phyloP scores from a whole-genome alignment of 1,284 basidiomycete species.

The Pseudozyma sp. region DNA sequence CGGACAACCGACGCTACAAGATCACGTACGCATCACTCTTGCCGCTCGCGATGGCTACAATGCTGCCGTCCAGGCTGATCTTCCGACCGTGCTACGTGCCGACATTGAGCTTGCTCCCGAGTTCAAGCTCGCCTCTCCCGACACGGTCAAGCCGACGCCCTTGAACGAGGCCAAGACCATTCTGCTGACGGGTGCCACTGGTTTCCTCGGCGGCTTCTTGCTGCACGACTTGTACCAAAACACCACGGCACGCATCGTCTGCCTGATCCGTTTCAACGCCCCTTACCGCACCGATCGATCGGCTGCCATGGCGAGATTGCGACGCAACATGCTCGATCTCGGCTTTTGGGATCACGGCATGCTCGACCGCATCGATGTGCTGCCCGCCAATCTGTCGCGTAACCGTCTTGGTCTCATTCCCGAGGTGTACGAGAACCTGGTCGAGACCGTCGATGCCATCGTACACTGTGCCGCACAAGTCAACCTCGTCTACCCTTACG shows the following conservation, averaged over 20 bases:
- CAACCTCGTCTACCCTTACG: conserved; percentile 69
- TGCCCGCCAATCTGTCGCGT: conserved; percentile 65
- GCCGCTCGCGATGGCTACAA: conserved; percentile 65
- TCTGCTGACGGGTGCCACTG: conserved; percentile 68
- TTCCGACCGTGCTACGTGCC: conserved; percentile 64
- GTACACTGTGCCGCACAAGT: conserved; percentile 68
- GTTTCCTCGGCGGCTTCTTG: conserved; percentile 67
- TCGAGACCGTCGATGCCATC: conserved; percentile 59
- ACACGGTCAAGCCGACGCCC: conserved; percentile 25
- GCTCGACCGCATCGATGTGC: conserved; percentile 64
- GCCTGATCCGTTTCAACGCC: conserved; percentile 66
- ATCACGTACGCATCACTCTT: conserved; percentile 57
- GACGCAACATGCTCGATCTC: conserved; percentile 67
- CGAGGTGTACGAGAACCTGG: conserved; percentile 58
- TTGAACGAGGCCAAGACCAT: conserved; percentile 60
- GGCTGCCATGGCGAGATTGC: conserved; percentile 64
- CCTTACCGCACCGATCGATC: conserved; percentile 60
- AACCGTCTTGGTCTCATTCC: conserved; percentile 60
- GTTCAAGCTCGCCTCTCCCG: conserved; percentile 50
- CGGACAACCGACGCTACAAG: conserved; percentile 59
- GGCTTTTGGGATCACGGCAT: conserved; percentile 66
- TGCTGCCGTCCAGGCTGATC: conserved; percentile 64
- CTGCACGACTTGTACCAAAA: conserved; percentile 62
- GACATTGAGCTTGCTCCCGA: conserved; percentile 60
- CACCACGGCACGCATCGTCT: conserved; percentile 66